phyloP scores from a whole-genome alignment of 2,329 filamentous ascomycete genomes.

The Pseudophaeomoniella oleicola region DNA sequence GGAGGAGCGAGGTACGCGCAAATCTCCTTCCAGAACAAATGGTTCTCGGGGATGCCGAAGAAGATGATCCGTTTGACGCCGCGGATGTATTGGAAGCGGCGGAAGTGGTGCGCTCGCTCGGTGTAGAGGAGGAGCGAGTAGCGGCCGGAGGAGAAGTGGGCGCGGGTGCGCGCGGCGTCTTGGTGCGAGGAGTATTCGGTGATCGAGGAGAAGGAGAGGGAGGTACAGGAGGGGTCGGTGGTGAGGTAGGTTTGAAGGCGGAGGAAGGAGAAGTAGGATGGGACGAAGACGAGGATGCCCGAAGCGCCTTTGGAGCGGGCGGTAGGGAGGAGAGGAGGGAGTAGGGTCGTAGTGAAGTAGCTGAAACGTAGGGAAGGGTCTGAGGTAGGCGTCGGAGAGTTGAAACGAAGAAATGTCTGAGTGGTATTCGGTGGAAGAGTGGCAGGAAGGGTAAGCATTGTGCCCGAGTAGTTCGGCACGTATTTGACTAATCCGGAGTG shows the following conservation, averaged over 20 bases:
- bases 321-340: constrained; percentile 62
- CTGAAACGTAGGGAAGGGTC: constrained; percentile 85
- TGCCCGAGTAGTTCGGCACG: constrained; percentile 52
- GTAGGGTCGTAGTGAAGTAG: constrained; percentile 70
- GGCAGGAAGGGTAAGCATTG: constrained; percentile 54
- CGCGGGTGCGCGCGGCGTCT: constrained; percentile 70
- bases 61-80: constrained; percentile 77
- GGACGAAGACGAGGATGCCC: constrained; percentile 78
- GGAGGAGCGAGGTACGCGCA: constrained; percentile 24
- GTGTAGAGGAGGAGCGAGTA: constrained; percentile 81
- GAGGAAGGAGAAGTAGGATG: constrained; percentile 89
- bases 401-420: constrained; percentile 84
- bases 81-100: constrained; percentile 58
- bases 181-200: constrained; percentile 73
- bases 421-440: constrained; percentile 45
- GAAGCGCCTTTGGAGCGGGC: constrained; percentile 49
- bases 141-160: constrained; percentile 71
- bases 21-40: constrained; percentile 32
- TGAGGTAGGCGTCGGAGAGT: constrained; percentile 49
- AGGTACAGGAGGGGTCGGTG: constrained; percentile 39
- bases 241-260: constrained; percentile 86
- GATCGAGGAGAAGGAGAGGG: constrained; percentile 63
- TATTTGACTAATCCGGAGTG: constrained; percentile 65
- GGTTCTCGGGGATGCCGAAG: constrained; percentile 84
- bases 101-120: constrained; percentile 92